Base-by-base conservation (phyloP, 306 rosid genomes). In the Quercus cerris region DNA sequence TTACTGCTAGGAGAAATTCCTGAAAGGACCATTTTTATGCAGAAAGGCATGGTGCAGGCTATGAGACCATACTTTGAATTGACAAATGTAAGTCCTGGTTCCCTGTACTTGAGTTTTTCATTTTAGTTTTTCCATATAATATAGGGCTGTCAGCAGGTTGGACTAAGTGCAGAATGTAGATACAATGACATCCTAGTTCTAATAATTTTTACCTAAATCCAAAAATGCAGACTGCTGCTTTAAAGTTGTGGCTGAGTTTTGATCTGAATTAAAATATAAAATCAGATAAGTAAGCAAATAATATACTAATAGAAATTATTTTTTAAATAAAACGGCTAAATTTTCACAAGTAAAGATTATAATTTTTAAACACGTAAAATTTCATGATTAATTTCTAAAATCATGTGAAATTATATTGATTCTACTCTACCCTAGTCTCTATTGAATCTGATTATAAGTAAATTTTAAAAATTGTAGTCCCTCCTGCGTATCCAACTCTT, bases 11-110 rank as follows among this genome's bases (percentile, higher is more conserved):
- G 99, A 74, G 99, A 95, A 90, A 95, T 93, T 77, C 99, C 99
- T 2, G 98, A 95, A 88, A 93, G 99, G 58, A 95, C 99, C 23
- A 88, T 95, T 83, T 95, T 95, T 83, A 93, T 93, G 97, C 99
- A 93, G 88, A 95, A 86, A 70, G 93, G 93, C 77, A 90, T 93
- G 89, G 97, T 90, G 81, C 88, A 84, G 75, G 98, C 97, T 46
- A 73, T 95, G 82, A 86, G 92, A 86, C 99, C 99, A 28, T 95
- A 90, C 87, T 95, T 95, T 70, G 98, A 93, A 85, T 94, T 95
- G 74, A 93, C 99, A 73, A 95, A 93, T 87, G 99, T 95, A 69
- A 95, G 97, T 88, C 28, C 27, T 74, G 6, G 22, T 56, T 27
- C 79, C 19, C 63, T 18, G 17, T 61, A 9, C 56, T 64, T 31